A percentile compares a stretch with the other conserved stretches of the same genome.
Evolutionary conservation across 352 stramenopile genomes (phyloP).

Genomic region (Phytopythium litorale): DNA sequence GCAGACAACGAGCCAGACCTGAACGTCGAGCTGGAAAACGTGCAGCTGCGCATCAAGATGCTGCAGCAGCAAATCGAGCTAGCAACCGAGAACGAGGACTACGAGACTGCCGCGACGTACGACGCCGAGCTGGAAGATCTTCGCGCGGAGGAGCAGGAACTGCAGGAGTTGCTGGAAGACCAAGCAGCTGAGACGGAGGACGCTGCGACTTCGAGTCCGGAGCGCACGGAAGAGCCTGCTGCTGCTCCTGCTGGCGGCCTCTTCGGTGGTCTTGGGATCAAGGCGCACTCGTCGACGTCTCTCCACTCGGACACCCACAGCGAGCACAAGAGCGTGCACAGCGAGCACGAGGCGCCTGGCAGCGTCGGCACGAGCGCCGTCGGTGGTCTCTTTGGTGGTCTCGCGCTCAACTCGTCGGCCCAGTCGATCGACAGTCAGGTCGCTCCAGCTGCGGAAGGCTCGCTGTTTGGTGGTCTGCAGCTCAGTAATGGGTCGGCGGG

Average conservation of each 20-base stretch:
- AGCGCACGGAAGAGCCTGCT: not conserved
- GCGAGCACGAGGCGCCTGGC: not conserved
- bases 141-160: conserved; percentile 43
- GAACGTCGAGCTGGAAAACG: conserved; percentile 31
- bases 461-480: conserved; percentile 39
- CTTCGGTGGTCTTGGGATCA: conserved; percentile 6
- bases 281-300: conserved; percentile 2
- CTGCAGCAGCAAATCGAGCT: conserved; percentile 64
- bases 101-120: conserved; percentile 49
- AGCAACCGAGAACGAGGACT: conserved; percentile 68
- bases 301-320: not conserved
- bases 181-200: conserved; percentile 9
- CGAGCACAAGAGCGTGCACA: conserved; percentile 4
- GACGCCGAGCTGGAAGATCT: conserved; percentile 65
- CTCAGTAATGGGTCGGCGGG: conserved; percentile 18
- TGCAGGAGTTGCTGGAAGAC: conserved; percentile 30
- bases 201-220: not conserved
- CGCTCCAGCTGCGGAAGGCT: conserved; percentile 6
- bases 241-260: conserved; percentile 2
- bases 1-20: conserved; percentile 28
- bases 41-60: conserved; percentile 48
- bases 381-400: conserved; percentile 11
- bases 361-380: conserved; percentile 6
- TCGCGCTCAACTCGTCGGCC: conserved; percentile 16
- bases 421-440: conserved; percentile 11